Conservation (phyloP, 2,329 filamentous ascomycete species). For the Pyrenophora tritici-repentis region DNA sequence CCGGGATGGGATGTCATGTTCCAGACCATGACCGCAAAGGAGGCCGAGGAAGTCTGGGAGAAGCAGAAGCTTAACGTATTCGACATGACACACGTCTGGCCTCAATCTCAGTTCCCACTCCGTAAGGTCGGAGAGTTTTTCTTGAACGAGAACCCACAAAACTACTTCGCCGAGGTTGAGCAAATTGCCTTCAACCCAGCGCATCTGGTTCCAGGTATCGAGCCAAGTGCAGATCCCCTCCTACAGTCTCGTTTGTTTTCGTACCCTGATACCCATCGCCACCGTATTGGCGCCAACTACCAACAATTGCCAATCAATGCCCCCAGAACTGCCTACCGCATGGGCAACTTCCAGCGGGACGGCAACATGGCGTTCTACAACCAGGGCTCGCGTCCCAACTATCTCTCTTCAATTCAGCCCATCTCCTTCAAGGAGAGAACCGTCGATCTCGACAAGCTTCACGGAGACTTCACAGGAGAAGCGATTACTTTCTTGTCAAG, state of each 20-base stretch:
- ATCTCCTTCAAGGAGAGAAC: constrained; percentile 55
- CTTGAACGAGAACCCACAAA: constrained; percentile 61
- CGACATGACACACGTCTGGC: constrained; percentile 61
- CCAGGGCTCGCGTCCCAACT: constrained; percentile 63
- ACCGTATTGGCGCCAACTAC: constrained; percentile 63
- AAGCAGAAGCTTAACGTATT: constrained; percentile 61
- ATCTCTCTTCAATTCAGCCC: constrained; percentile 59
- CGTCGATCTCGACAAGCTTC: constrained; percentile 56
- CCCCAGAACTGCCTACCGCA: constrained; percentile 61
- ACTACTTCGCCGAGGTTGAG: constrained; percentile 70
- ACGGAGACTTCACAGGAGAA: constrained; percentile 56
- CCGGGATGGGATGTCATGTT: constrained; percentile 58
- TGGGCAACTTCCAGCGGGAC: constrained; percentile 72
- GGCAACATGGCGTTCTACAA: constrained; percentile 72
- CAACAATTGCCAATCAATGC: constrained; percentile 62
- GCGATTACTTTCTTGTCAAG: constrained; percentile 58
- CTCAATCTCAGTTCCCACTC: constrained; percentile 57
- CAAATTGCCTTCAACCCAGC: constrained; percentile 71
- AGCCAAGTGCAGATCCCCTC: constrained; percentile 72
- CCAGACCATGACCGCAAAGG: constrained; percentile 59
- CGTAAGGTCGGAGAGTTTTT: constrained; percentile 60
- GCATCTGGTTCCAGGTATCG: constrained; percentile 69
- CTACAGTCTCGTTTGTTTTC: constrained; percentile 72
- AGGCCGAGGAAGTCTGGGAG: constrained; percentile 59
- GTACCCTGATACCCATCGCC: constrained; percentile 68